Evolutionary conservation across 495 filamentous ascomycete species (phyloP), one percentile per base, ranked within the genome.

Genomic region (Annulohypoxylon stygium): DNA sequence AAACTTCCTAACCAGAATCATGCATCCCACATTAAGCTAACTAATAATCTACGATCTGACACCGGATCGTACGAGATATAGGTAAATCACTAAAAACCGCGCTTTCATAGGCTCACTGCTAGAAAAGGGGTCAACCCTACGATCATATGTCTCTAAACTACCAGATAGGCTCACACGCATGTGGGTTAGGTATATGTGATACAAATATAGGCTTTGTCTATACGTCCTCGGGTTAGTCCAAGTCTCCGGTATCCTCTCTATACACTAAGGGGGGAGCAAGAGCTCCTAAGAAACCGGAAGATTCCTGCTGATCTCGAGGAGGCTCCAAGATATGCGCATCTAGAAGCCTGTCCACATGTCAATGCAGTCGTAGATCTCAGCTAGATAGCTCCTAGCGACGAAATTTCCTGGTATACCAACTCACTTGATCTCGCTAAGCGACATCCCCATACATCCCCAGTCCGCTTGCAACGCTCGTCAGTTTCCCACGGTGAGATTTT

Each of bases 1-100:
- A 41, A 55, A 25, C 50, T 34, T 45, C 54, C 54, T 47, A 58
- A 57, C 63, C n/a, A 58, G 57, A 14, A 64, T 64, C 51, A 53
- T 37, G 37, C 26, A 51, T 68, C 47, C 47, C 48, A 58, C 11
- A n/a, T 59, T 7, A 20, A 20, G 8, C 3, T 57, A 9, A 1
- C 30, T 25, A 39, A 45, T 51, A 63, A 63, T 37, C 45, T 36
- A 65, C 25, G 10, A 45, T 30, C 39, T 25, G n/a, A 36, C 48
- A 33, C 20, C 47, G 30, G 55, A 62, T 57, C 48, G 36, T 69
- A 47, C 0, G 37, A 20, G 43, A n/a, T 51, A 30, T 30, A 30
- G 30, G 18, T 16, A 34, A n/a, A 48, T 67, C 33, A 34, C 41
- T 47, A 53, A 41, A 61, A 18, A 67, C 18, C 65, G 20, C 20